Percentiles rank a stretch among this genome's conserved stretches.
Conservation (phyloP, 2,329 filamentous ascomycete genomes). For the Ophiostoma triangulosporum region DNA sequence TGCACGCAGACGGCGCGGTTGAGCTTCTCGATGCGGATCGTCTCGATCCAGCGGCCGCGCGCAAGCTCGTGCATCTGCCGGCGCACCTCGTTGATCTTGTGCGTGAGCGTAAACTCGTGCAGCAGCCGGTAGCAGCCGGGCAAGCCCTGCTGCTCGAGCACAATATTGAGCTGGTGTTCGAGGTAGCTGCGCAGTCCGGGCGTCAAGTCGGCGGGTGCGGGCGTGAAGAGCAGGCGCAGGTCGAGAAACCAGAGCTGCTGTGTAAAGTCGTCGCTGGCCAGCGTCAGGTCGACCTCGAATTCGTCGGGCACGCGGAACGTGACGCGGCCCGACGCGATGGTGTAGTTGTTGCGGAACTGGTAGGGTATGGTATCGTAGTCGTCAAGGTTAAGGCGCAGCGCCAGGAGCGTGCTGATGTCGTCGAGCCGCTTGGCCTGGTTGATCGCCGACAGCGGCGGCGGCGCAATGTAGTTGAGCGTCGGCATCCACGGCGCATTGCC, state of each 20-base stretch:
- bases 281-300: slow-evolving; percentile 86
- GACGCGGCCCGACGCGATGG: slow-evolving; percentile 70
- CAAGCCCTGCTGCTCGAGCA: slow-evolving; percentile 57
- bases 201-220: slow-evolving; percentile 47
- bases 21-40: slow-evolving; percentile 62
- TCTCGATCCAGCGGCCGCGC: slow-evolving; percentile 62
- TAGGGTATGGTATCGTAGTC: slow-evolving; percentile 63
- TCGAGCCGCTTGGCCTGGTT: slow-evolving; percentile 63
- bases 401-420: slow-evolving; percentile 71
- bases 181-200: slow-evolving; percentile 51
- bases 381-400: slow-evolving; percentile 70
- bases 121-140: slow-evolving; percentile 72
- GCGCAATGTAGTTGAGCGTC: slow-evolving; percentile 68
- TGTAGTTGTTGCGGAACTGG: slow-evolving; percentile 59
- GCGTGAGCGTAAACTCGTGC: slow-evolving; percentile 76
- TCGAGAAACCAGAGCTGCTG: slow-evolving; percentile 93
- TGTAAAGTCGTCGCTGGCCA: slow-evolving; percentile 70
- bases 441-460: slow-evolving; percentile 54
- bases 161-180: slow-evolving; percentile 58
- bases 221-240: slow-evolving; percentile 69
- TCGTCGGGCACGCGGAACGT: slow-evolving; percentile 75
- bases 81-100: slow-evolving; percentile 74
- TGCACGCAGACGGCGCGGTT: slow-evolving; percentile 76
- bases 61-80: slow-evolving; percentile 62
- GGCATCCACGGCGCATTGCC: slow-evolving; percentile 68